A percentile compares a stretch with the other conserved stretches of the same genome.
Conservation (phyloP, 2,329 filamentous ascomycete genomes). For the Cladosporium sphaerospermum region DNA sequence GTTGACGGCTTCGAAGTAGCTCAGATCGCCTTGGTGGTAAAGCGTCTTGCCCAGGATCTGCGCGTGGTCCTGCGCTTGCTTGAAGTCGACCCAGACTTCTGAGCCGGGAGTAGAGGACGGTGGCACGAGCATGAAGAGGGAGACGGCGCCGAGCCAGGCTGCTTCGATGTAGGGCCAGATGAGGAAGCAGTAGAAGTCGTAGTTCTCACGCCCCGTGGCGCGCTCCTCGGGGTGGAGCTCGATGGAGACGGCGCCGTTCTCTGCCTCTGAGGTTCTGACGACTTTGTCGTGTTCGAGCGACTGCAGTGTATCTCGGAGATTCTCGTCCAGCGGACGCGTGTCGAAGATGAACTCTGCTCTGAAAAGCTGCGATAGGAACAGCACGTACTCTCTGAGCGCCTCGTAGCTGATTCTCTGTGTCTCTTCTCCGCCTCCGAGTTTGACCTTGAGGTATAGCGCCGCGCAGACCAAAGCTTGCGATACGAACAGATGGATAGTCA, state of each 20-base stretch:
- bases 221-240: constrained; percentile 74
- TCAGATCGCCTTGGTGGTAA: constrained; percentile 94
- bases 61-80: constrained; percentile 60
- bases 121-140: constrained; percentile 78
- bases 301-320: constrained; percentile 71
- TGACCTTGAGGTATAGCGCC: constrained; percentile 84
- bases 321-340: constrained; percentile 71
- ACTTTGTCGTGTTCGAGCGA: constrained; percentile 75
- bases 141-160: constrained; percentile 84
- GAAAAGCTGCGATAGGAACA: constrained; percentile 89
- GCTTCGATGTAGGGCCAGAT: constrained; percentile 98
- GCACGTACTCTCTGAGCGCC: constrained; percentile 70
- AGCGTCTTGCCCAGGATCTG: constrained; percentile 82
- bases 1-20: constrained; percentile 97
- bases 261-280: constrained; percentile 57
- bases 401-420: constrained; percentile 61
- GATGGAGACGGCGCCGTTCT: constrained; percentile 56
- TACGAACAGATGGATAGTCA: constrained; percentile 98
- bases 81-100: constrained; percentile 62
- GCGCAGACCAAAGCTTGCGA: constrained; percentile 85
- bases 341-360: constrained; percentile 96
- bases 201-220: constrained; percentile 79
- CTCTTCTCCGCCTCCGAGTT: constrained; percentile 77
- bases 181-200: constrained; percentile 97
- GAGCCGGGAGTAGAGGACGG: constrained; percentile 43